Base-by-base conservation (phyloP, 495 filamentous ascomycete species). In the Aspergillus cavernicola region DNA sequence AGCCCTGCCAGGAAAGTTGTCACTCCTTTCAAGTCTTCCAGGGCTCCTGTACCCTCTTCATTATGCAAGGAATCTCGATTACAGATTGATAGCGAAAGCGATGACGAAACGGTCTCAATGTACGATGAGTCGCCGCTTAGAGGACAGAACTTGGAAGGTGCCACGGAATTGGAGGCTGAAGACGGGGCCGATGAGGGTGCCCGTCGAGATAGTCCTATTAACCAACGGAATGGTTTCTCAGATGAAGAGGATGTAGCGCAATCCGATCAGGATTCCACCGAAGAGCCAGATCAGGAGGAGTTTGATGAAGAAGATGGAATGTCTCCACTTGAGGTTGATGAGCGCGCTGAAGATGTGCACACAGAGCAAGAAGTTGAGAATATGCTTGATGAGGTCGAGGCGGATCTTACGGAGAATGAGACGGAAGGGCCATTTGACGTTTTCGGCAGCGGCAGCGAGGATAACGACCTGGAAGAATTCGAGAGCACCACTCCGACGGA, bases 1-100 rank as follows among this genome's bases (percentile, higher is more conserved):
- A 74, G 68, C 22, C 74, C 75, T 8, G 72, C 75, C 0, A 77
- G 73, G 55, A 70, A 64, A 35, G 59, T 70, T 29, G 51, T 59
- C 3, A 71, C 73, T 10, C 71, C 72, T 0, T 71, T 76, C 44
- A 75, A 71, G 47, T 63, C 52, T 18, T 72, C 66, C 3, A 35
- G 66, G 8, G 51, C 61, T 16, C 50, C 54, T 0, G 42, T 45
- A 18, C 62, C 54, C 24, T 46, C 51, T 6, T 49, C 65, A 0
- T 12, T 57, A 15, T 38, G 24, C 20, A 50, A 64, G 37, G 41
- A 50, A 3, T 7, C 24, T n/a, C 15, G 54, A 0, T 20, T 24
- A n/a, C 44, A 47, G 3, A n/a, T n/a, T n/a, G 51, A 54, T 13
- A 40, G 29, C 8, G 44, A 47, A n/a, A 47, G 29, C 9, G 43